These are phyloP conservation scores for Rhizopus arrhizus DNA, from an alignment of 371 early-diverging fungal species.

Conservation along the genomic window DNA sequence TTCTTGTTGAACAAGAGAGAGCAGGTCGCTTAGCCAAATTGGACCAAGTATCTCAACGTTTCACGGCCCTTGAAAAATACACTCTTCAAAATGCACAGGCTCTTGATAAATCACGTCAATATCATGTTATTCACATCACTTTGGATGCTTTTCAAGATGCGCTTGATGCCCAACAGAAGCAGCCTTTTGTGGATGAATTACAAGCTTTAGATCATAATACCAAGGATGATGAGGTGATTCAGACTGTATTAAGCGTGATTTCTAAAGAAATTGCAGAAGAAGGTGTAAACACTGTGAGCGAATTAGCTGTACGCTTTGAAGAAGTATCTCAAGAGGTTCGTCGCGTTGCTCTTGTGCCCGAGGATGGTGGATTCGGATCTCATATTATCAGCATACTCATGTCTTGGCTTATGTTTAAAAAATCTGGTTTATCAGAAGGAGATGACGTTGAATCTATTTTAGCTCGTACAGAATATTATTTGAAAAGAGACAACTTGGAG, in stretches of 20 bases:
- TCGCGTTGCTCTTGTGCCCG: conserved; percentile 79
- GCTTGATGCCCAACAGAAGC: conserved; percentile 32
- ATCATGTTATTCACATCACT: conserved; percentile 51
- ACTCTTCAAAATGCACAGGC: conserved; percentile 60
- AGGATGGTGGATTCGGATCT: conserved; percentile 78
- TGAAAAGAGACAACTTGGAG: conserved; percentile 78
- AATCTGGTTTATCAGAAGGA: conserved; percentile 80
- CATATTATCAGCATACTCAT: conserved; percentile 72
- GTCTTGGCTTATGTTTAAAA: conserved; percentile 76
- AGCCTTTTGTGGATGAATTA: conserved; percentile 71
- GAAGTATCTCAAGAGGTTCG: conserved; percentile 67
- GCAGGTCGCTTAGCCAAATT: conserved; percentile 82
- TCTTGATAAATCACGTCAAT: conserved; percentile 50
- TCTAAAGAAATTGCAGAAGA: conserved; percentile 52
- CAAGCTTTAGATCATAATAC: conserved; percentile 57
- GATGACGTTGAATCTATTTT: conserved; percentile 82
- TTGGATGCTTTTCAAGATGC: conserved; percentile 50
- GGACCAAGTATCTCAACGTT: conserved; percentile 74
- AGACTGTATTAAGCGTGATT: conserved; percentile 61
- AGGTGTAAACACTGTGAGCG: conserved; percentile 70
- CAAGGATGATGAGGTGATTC: conserved; percentile 61
- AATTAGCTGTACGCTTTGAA: conserved; percentile 73
- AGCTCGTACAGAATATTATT: conserved; percentile 72
- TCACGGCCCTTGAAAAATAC: conserved; percentile 70
- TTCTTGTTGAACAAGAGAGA: conserved; percentile 83